Base-by-base conservation (phyloP, 2,329 filamentous ascomycete genomes). In the Fusarium sp. region DNA sequence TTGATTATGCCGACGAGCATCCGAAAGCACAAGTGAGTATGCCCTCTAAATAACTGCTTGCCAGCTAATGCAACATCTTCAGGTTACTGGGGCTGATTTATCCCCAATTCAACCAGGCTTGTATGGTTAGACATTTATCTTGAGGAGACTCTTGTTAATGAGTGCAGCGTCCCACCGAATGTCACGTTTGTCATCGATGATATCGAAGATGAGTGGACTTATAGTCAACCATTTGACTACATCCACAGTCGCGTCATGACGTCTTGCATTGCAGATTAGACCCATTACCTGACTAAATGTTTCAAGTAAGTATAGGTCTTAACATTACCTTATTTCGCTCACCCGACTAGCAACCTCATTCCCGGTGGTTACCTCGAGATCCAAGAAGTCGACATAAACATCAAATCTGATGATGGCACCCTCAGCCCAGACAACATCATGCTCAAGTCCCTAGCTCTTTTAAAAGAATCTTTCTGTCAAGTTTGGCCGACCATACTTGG, bases 381-480 rank as follows among this genome's bases (percentile, higher is more conserved):
- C 4, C 67, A 71, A 41, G 73, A 74, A 56, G 59, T 49, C 5
- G 69, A 67, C 26, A 49, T 74, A 5, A 50, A 57, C 11, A 45
- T 60, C 14, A 48, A 42, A 17, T 74, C 61, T 5, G 71, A 75
- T 7, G 69, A 75, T 12, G 42, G 20, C n/a, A 75, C 76, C 1
- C 53, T 80, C 17, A 44, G 37, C 3, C 41, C 57, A 1, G 73
- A 75, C 12, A 61, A 69, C 8, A 18, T 67, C 8, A 50, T 79
- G n/a, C 50, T 63, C 23, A 57, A 59, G 3, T 80, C 76, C 59
- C 35, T 59, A 5, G 30, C 72, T 10, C 50, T 73, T 5, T 40
- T 78, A 23, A 41, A 64, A 12, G 67, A 78, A 23, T 75, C 75
- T 2, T 2, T 73, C 74, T 5, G 70, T 70, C 20, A 73, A 73